Evolutionary conservation across 2,329 filamentous ascomycete species (phyloP), one percentile per base, ranked within the genome.

Genomic region (Fusarium caatingaense): DNA sequence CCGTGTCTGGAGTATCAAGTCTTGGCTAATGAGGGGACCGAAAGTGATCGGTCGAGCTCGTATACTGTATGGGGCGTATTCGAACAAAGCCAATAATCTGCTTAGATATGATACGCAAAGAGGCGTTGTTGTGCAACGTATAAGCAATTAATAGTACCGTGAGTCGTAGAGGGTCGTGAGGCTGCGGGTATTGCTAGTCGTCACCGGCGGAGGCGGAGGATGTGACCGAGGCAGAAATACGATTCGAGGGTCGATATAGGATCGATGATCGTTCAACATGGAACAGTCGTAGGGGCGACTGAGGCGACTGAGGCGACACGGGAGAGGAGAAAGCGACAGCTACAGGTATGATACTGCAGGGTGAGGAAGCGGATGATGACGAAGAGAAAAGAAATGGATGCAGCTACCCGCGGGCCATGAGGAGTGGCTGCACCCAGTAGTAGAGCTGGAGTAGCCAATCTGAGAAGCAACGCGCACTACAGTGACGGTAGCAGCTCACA

Each of bases 11-110:
- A 70, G 47, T 72, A 69, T 72, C 69, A 71, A 64, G 65, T 53
- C 69, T 69, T 66, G 53, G 47, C 47, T 48, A 72, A 67, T 54
- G 70, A 34, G 46, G 49, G 64, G 69, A 69, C 69, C 60, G 71
- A 62, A 59, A 74, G 69, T 73, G 69, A 67, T 73, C 74, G 73
- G 69, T 63, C 63, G 50, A 68, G 71, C 76, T 79, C 78, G 78
- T 79, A 79, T 79, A 75, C 72, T 74, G 60, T 57, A 69, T 40
- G 49, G 60, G 66, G 55, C 42, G 68, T 64, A 57, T 30, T 68
- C 56, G 60, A 57, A 50, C 37, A 63, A 70, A 68, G 64, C 58
- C 72, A 77, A 77, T 75, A 67, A 66, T 63, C 58, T 68, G 46
- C 60, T 37, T 68, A 34, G 34, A 68, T 61, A 72, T 57, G 51